Percentiles rank a stretch among this genome's conserved stretches.
Conservation (phyloP, 2,329 filamentous ascomycete species). For the Kalaharituber pfeilii region DNA sequence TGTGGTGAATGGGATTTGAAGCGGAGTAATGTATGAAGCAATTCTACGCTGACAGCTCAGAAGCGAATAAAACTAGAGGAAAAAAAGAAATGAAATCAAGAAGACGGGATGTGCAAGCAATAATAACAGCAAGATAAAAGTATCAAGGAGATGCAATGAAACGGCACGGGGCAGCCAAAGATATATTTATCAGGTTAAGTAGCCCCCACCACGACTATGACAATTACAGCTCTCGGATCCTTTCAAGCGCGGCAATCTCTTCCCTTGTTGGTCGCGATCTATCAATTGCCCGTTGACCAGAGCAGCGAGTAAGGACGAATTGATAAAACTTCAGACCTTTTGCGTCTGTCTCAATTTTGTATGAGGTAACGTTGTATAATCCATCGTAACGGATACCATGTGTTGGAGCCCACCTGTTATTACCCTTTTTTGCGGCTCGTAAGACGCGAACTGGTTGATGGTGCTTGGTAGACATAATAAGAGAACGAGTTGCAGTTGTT, state of each 20-base stretch:
- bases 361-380: conserved; percentile 33
- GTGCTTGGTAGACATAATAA: conserved; percentile 34
- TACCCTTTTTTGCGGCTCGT: conserved; percentile 28
- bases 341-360: conserved; percentile 27
- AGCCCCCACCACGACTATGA: too few species aligned
- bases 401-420: conserved; percentile 30
- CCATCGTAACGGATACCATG: conserved; percentile 41
- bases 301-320: conserved; percentile 33
- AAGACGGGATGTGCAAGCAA: background rate
- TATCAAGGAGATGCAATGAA: too few species aligned
- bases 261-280: background rate
- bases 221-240: background rate
- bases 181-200: too few species aligned
- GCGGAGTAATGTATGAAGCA: too few species aligned
- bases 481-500: conserved; percentile 28
- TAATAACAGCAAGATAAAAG: too few species aligned
- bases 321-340: conserved; percentile 27
- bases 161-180: too few species aligned
- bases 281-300: conserved; percentile 32
- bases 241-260: conserved; percentile 1
- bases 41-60: too few species aligned
- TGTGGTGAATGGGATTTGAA: too few species aligned
- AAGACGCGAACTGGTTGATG: conserved; percentile 34
- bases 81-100: background rate
- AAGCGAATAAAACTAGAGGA: too few species aligned